phyloP scores from a whole-genome alignment of 192 early-diverging fungal genomes.

The Diversispora eburnea region DNA sequence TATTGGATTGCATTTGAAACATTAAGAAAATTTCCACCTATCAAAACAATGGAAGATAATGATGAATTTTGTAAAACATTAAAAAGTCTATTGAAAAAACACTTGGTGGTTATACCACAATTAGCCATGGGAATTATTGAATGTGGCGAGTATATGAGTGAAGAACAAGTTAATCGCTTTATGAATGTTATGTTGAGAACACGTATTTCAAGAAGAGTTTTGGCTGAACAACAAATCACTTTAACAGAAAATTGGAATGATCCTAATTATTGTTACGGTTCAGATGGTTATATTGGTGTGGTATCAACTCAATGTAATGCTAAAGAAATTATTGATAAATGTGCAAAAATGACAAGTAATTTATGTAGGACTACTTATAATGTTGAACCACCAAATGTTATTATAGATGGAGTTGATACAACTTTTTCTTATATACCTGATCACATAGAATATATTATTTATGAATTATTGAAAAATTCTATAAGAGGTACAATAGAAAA shows the following conservation, averaged over 20 bases:
- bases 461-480: constrained; percentile 86
- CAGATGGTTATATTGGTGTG: constrained; percentile 63
- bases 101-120: constrained; percentile 83
- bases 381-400: constrained; percentile 66
- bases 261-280: constrained; percentile 41
- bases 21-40: constrained; percentile 64
- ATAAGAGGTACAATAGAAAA: constrained; percentile 68
- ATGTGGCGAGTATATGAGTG: constrained; percentile 64
- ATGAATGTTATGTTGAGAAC: constrained; percentile 87
- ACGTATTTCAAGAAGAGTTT: constrained; percentile 83
- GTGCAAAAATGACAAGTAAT: constrained; percentile 35
- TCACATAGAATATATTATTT: constrained; percentile 91
- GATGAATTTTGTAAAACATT: constrained; percentile 74
- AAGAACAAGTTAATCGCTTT: constrained; percentile 72
- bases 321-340: constrained; percentile 44
- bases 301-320: constrained; percentile 67
- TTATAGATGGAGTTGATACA: constrained; percentile 71
- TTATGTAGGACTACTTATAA: constrained; percentile 26
- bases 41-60: constrained; percentile 81
- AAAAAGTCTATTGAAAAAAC: constrained; percentile 68
- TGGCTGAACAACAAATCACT: constrained; percentile 91
- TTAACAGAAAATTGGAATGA: constrained; percentile 62
- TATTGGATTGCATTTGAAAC: constrained; percentile 94
- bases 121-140: constrained; percentile 85
- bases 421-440: constrained; percentile 92